A percentile compares a stretch with the other conserved stretches of the same genome.
Evolutionary conservation across 2,329 filamentous ascomycete genomes (phyloP).

Genomic region (Colletotrichum sp.): DNA sequence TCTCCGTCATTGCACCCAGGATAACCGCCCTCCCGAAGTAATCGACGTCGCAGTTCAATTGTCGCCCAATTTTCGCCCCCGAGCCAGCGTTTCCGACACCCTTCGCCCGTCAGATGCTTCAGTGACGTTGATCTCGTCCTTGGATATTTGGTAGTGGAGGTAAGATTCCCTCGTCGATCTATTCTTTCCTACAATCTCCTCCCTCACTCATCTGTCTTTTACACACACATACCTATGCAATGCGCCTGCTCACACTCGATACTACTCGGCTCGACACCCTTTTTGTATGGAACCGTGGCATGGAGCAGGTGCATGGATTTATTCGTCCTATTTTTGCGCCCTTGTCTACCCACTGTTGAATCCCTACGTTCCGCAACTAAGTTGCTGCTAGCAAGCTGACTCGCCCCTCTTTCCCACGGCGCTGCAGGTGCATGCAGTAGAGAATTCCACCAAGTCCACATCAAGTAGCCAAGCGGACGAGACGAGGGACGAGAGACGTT

Average conservation of each 20-base stretch:
- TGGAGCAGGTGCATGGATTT: constrained; percentile 8
- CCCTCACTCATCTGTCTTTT: neutral
- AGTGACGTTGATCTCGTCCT: constrained; percentile 12
- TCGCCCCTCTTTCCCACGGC: constrained; percentile 14
- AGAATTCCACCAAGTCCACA: neutral
- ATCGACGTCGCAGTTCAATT: constrained; percentile 6
- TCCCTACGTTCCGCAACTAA: neutral
- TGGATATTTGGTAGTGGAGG: neutral
- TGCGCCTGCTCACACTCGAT: neutral
- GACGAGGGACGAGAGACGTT: neutral
- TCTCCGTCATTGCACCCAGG: constrained; percentile 15
- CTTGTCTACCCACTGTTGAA: neutral
- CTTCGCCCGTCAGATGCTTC: neutral
- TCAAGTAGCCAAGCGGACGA: neutral
- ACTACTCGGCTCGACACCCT: neutral
- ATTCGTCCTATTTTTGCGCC: constrained; percentile 11
- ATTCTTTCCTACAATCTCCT: neutral
- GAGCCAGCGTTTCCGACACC: neutral
- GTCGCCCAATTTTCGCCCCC: constrained; percentile 9
- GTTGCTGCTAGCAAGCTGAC: constrained; percentile 3
- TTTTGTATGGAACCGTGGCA: neutral
- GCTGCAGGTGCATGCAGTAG: constrained; percentile 17
- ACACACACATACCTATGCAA: neutral
- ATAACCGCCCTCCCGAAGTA: neutral
- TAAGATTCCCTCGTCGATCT: neutral